Base-by-base conservation (phyloP, 495 filamentous ascomycete species). In the Trichodelitschia bisporula region DNA sequence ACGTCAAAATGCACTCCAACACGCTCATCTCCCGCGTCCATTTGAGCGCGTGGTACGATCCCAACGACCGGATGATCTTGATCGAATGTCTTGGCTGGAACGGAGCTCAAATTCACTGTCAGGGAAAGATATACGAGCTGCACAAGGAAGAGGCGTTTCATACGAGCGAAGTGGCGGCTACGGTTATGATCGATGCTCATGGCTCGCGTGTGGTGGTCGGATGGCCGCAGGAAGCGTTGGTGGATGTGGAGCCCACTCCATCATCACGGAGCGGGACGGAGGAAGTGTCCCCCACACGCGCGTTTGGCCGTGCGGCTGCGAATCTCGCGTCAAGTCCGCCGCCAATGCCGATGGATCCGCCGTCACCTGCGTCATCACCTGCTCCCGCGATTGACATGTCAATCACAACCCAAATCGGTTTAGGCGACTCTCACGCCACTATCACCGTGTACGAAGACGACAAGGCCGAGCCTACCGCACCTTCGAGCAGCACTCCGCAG, bases 71-170 rank as follows among this genome's bases (percentile, higher is more conserved):
- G 26, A 38, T 46, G 8, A 63, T 95, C 29, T 73, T 80, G 48
- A 71, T 97, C 33, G 62, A 75, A 46, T 97, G 86, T 51, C 64
- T 73, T 44, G 86, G 86, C 12, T 93, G 84, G 83, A 97, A 97
- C 50, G 84, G 86, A 9, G 60, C 84, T 29, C 91, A 80, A 49
- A 54, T 97, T 34, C 83, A 91, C 52, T 93, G 77, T 53, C 74
- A 82, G 50, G 83, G 83, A 15, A 70, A 69, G 41, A 74, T 73
- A 18, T 86, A 74, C 59, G 77, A 89, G 37, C 47, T 97, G 50
- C 58, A 55, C 27, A 93, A 90, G 55, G 80, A 74, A 4, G 82
- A 90, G 49, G 72, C 67, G 17, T 97, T 91, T 51, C 73, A 69
- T 16, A 90, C 83, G 32, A 78, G 90, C 51, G 83, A 78, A 25